These are phyloP conservation scores for Curvularia lunata DNA, from an alignment of 2,329 filamentous ascomycete genomes.

Conservation along the genomic window DNA sequence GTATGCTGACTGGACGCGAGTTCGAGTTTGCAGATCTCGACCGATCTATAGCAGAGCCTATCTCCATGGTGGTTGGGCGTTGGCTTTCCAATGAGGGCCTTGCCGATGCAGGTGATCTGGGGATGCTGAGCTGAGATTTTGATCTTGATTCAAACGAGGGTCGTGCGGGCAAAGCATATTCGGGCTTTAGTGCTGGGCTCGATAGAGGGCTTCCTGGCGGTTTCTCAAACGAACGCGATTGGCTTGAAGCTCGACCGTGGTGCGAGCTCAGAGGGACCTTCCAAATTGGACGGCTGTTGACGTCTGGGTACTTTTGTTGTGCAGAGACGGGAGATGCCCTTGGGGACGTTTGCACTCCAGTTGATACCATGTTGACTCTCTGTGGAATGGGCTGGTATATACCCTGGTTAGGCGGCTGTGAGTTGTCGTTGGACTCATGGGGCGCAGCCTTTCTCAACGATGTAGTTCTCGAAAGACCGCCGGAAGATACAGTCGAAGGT, in stretches of 20 bases:
- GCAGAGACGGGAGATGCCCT: slow-evolving; percentile 48
- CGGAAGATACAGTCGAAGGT: slow-evolving; percentile 37
- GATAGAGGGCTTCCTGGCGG: slow-evolving; percentile 42
- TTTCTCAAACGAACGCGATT: slow-evolving; percentile 54
- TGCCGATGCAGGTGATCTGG: slow-evolving; percentile 63
- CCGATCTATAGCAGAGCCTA: slow-evolving; percentile 63
- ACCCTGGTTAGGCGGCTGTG: slow-evolving; percentile 33
- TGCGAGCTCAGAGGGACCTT: slow-evolving; percentile 56
- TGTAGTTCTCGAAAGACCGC: slow-evolving; percentile 39
- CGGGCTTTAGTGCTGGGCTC: slow-evolving; percentile 42
- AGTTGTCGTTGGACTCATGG: slow-evolving; percentile 31
- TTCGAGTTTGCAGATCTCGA: slow-evolving; percentile 70
- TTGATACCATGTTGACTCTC: slow-evolving; percentile 65
- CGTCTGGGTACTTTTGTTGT: slow-evolving; percentile 46
- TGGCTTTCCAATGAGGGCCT: slow-evolving; percentile 74
- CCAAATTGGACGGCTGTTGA: slow-evolving; percentile 58
- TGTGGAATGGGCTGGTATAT: slow-evolving; percentile 57
- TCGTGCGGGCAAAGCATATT: slow-evolving; percentile 47
- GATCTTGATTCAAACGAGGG: slow-evolving; percentile 56
- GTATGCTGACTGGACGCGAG: slow-evolving; percentile 79
- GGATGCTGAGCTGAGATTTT: slow-evolving; percentile 59
- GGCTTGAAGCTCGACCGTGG: slow-evolving; percentile 57
- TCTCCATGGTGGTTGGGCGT: slow-evolving; percentile 68
- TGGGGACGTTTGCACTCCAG: slow-evolving; percentile 80
- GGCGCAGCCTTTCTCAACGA: slow-evolving; percentile 42